Conservation (phyloP, 495 filamentous ascomycete species). For the Hamigera avellanea region DNA sequence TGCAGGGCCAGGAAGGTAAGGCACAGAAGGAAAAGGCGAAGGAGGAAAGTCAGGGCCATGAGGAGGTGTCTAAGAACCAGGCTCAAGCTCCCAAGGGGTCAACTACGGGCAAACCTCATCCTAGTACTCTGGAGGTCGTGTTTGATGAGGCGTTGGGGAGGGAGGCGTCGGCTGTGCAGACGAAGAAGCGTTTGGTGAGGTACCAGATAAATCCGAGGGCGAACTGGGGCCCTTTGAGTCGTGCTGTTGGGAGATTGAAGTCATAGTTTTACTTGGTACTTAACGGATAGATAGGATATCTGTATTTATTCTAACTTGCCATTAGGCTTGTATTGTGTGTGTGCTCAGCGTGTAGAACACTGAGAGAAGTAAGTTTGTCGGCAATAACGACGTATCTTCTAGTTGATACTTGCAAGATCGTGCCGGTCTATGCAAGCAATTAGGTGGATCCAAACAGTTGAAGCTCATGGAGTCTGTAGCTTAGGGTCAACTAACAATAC, state of each 20-base stretch:
- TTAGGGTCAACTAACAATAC: too few relatives aligned
- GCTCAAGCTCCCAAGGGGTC: background rate
- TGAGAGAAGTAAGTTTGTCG: too few relatives aligned
- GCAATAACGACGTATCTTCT: too few relatives aligned
- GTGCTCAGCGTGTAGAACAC: too few relatives aligned
- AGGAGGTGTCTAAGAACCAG: background rate
- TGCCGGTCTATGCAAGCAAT: too few relatives aligned
- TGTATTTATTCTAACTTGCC: too few relatives aligned
- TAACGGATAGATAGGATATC: background rate
- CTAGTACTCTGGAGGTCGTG: constrained; percentile 46
- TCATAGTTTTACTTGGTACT: background rate
- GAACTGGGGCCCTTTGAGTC: constrained; percentile 88
- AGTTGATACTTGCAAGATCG: too few relatives aligned
- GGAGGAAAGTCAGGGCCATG: background rate
- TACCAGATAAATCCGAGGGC: constrained; percentile 82
- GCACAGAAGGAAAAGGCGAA: constrained; percentile 5
- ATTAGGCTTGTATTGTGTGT: too few relatives aligned
- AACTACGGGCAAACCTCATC: constrained; percentile 6
- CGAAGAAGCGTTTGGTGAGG: constrained; percentile 51
- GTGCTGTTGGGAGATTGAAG: constrained; percentile 34
- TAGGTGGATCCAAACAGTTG: too few relatives aligned
- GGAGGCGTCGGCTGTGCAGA: constrained; percentile 33
- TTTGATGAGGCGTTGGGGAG: constrained; percentile 76
- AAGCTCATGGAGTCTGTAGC: too few relatives aligned
- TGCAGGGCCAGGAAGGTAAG: background rate